Base-by-base conservation (phyloP, 2,329 filamentous ascomycete species). In the Cryoendolithus antarcticus region DNA sequence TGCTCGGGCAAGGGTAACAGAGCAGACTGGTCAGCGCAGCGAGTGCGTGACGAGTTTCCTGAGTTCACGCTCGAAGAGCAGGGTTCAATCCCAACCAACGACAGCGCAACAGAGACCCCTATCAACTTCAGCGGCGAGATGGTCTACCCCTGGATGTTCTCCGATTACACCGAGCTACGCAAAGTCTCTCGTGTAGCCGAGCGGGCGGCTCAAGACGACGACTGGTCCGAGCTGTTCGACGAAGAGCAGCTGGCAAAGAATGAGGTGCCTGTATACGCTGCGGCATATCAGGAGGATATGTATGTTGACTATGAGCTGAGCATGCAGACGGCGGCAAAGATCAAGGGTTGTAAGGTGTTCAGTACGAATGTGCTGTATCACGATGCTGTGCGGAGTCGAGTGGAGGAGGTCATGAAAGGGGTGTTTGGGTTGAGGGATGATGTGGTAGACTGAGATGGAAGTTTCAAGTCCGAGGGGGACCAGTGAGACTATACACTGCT, bases 61-160 rank as follows among this genome's bases (percentile, higher is more conserved):
- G 62, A 61, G 10, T 77, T 74, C 56, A 61, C 66, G 38, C 51
- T 66, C 11, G 60, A 64, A 2, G 59, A 58, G 6, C 52, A 60
- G 30, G 47, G 63, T 6, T 56, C 57, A 1, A 27, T 27, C 6
- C 4, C 24, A 27, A 27, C 24, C 24, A 27, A 27, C 24, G 24
- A 27, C 24, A 28, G 30, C 28, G 24, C 13, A 24, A 45, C 44
- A 15, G 58, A 65, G 4, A 56, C 63, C 2, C 78, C 80, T 0
- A 65, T 91, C 13, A 82, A 74, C 59, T 93, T 95, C 63, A 86
- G 84, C 0, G 86, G 88, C 43, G 89, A 96, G 64, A 95, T 94
- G 86, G 74, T 94, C 37, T 94, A 78, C 58, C 80, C 82, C 1
- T 81, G 83, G 60, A 82, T 88, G 70, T 88, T 94, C 49, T 76